A percentile compares a stretch with the other conserved stretches of the same genome.
Conservation (phyloP, 2,329 filamentous ascomycete genomes). For the Ploettnerulaceae sp. region DNA sequence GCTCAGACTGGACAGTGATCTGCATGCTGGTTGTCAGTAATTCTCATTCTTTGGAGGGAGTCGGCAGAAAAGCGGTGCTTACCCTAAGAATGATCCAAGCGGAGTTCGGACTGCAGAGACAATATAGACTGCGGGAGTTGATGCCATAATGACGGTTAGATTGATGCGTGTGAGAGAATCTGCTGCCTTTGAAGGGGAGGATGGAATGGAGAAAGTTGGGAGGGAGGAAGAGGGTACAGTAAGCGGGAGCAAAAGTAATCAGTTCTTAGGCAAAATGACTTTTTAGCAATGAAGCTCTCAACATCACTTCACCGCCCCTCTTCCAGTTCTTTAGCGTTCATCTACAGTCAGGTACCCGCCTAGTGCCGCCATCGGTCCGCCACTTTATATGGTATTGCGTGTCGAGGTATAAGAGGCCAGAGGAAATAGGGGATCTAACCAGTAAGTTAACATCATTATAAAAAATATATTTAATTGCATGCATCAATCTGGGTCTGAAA, state of each 20-base stretch:
- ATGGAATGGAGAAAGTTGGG: background rate
- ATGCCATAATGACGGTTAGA: conserved; percentile 57
- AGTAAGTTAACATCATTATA: too few relatives aligned
- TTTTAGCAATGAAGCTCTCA: conserved; percentile 5
- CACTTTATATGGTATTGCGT: too few relatives aligned
- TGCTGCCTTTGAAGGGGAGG: background rate
- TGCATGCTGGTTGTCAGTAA: conserved; percentile 39
- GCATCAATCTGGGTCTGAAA: too few relatives aligned
- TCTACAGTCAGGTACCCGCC: conserved; percentile 6
- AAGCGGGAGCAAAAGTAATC: conserved; percentile 4
- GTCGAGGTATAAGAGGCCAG: too few relatives aligned
- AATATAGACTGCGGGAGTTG: conserved; percentile 87
- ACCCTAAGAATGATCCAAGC: conserved; percentile 93
- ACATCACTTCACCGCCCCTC: conserved; percentile 5
- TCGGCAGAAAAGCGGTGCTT: conserved; percentile 48
- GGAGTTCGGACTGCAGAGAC: conserved; percentile 89
- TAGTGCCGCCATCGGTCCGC: background rate
- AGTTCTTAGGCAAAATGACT: conserved; percentile 2
- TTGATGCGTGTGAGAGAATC: background rate
- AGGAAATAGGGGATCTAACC: too few relatives aligned
- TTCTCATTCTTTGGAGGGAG: conserved; percentile 11
- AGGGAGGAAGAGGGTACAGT: background rate
- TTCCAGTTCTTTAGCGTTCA: background rate
- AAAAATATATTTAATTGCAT: too few relatives aligned
- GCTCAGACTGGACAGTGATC: conserved; percentile 81